These are phyloP conservation scores for Ogataea populi-albae DNA, from an alignment of 805 yeast species.

Conservation along the genomic window DNA sequence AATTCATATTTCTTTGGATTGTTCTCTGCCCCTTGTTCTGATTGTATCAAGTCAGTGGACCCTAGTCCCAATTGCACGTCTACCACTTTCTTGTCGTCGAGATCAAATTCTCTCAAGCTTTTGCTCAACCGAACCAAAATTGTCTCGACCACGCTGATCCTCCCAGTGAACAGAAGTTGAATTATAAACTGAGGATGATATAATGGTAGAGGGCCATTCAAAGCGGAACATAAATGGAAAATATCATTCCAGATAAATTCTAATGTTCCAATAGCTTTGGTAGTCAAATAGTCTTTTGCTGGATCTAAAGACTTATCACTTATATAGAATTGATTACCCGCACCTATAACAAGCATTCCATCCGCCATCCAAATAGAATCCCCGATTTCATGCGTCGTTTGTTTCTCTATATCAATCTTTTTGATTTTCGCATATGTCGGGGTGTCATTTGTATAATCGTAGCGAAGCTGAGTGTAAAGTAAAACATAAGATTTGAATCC, in stretches of 20 bases:
- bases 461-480: conserved; percentile 77
- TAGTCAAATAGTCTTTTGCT: conserved; percentile 45
- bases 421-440: conserved; percentile 79
- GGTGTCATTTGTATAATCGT: conserved; percentile 78
- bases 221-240: conserved; percentile 66
- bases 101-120: conserved; percentile 52
- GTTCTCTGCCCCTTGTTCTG: conserved; percentile 3
- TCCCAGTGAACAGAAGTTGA: conserved; percentile 66
- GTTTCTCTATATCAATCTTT: conserved; percentile 63
- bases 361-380: conserved; percentile 84
- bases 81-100: conserved; percentile 25
- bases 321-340: conserved; percentile 86
- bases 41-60: conserved; percentile 9
- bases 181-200: conserved; percentile 88
- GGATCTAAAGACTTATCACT: conserved; percentile 68
- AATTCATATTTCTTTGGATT: conserved; percentile 15
- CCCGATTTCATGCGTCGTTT: conserved; percentile 79
- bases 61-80: conserved; percentile 26
- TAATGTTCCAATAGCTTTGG: conserved; percentile 55
- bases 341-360: conserved; percentile 76
- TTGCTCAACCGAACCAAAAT: conserved; percentile 54
- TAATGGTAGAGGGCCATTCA: conserved; percentile 86
- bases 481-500: conserved; percentile 67
- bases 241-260: conserved; percentile 55
- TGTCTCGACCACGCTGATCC: conserved; percentile 50